A percentile compares a stretch with the other conserved stretches of the same genome.
These are phyloP conservation scores for Porphyrellus cyaneotinctus DNA, from an alignment of 768 basidiomycete genomes.

Conservation along the genomic window DNA sequence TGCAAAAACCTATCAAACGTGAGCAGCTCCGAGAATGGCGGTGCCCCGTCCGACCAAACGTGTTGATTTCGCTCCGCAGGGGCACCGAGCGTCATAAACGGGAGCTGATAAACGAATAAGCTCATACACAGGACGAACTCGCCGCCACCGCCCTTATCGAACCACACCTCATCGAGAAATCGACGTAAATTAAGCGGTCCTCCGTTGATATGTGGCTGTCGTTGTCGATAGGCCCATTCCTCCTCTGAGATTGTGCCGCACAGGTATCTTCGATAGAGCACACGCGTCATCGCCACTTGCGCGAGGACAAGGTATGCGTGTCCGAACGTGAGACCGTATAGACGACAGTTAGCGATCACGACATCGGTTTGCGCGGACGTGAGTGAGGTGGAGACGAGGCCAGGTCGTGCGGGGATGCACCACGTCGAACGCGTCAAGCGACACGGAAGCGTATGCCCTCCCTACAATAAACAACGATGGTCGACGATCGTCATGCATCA, in stretches of 20 bases:
- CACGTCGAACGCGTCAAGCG: conserved; percentile 35
- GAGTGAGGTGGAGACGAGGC: conserved; percentile 20
- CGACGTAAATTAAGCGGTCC: conserved; percentile 47
- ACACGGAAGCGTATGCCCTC: conserved; percentile 54
- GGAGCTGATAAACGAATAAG: conserved; percentile 42
- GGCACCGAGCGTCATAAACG: conserved; percentile 43
- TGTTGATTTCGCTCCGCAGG: not conserved
- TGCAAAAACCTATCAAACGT: conserved; percentile 43
- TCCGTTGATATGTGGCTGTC: not conserved
- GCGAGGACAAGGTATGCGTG: conserved; percentile 45
- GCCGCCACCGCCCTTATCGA: conserved; percentile 37
- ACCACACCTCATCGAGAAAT: conserved; percentile 45
- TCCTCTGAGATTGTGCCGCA: not conserved
- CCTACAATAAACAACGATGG: conserved; percentile 31
- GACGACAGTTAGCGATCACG: conserved; percentile 40
- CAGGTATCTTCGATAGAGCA: conserved; percentile 41
- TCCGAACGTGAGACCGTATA: conserved; percentile 45
- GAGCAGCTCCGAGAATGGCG: conserved; percentile 38
- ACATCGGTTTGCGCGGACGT: conserved; percentile 27
- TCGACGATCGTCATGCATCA: too few species aligned
- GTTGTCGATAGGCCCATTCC: not conserved
- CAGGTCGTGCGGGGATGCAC: conserved; percentile 36
- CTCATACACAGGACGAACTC: conserved; percentile 42
- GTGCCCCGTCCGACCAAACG: conserved; percentile 24
- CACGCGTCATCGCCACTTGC: conserved; percentile 50